Base-by-base conservation (phyloP, 1,284 basidiomycete genomes). In the Kalmanozyma brasiliensis region DNA sequence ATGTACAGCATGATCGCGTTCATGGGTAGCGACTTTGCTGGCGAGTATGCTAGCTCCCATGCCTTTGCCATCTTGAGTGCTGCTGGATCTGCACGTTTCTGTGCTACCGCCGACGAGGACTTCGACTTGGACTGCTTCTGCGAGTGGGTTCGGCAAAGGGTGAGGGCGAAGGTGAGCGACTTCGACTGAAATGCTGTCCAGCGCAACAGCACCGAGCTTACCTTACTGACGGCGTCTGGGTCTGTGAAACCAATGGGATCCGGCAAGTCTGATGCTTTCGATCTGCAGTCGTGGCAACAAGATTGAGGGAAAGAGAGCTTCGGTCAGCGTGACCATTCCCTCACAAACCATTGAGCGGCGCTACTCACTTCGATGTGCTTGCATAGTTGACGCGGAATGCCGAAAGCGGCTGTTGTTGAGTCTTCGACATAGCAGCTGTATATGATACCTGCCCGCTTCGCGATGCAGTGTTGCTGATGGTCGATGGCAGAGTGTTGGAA, bases 1-100 rank as follows among this genome's bases (percentile, higher is more conserved):
- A 81, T 81, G 70, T 78, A 81, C 17, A 81, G 69, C 79, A 81
- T 81, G 64, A 80, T 71, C 0, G 69, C 70, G 55, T 80, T 79
- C 79, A 81, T 81, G 7, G 79, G 79, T 17, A 81, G 37, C 9
- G 58, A 46, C 46, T 81, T 81, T 20, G 76, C 73, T 2, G 79
- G 79, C 2, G 77, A 71, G 30, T 70, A 58, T 8, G 79, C 78
- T 8, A 74, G 48, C 44, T 81, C 79, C 79, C 79, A 81, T 37
- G 79, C 78, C 35, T 78, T 77, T 26, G 69, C 58, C 52, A 69
- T 63, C 48, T 78, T 74, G 46, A 80, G 68, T 37, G 73, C 67
- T 43, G 70, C 60, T 32, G 75, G 69, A 17, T 75, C 70, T 8
- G 73, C 67, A 10, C 61, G 34, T 34, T 70, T 44, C 4, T 20